Percentiles rank a stretch among this genome's conserved stretches.
Evolutionary conservation across 441 rosid genomes (phyloP).

Genomic region (Croton setiger): DNA sequence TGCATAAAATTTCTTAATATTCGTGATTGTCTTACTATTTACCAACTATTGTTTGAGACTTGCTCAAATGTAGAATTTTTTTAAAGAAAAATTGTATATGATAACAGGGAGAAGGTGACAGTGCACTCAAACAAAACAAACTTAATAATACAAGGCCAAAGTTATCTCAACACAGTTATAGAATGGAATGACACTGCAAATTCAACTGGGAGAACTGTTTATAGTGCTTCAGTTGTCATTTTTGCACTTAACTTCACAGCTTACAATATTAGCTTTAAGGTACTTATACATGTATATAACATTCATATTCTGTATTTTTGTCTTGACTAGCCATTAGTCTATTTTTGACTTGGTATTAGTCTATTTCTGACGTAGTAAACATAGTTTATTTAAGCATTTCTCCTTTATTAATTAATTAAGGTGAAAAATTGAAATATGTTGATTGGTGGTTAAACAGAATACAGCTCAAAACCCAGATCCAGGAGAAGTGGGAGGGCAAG

Average conservation of each 20-base stretch:
- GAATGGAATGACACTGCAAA: slow-evolving; percentile 78
- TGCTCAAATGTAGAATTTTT: too few species aligned
- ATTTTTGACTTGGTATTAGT: too few species aligned
- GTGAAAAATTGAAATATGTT: too few species aligned
- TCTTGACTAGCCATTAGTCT: too few species aligned
- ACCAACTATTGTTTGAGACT: too few species aligned
- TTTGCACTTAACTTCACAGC: slow-evolving; percentile 67
- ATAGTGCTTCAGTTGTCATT: slow-evolving; percentile 57
- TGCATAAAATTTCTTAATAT: too few species aligned
- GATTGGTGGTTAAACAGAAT: slow-evolving; percentile 35
- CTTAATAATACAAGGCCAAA: slow-evolving; percentile 70
- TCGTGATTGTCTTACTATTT: too few species aligned
- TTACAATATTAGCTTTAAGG: slow-evolving; percentile 78
- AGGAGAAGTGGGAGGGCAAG: slow-evolving; percentile 75
- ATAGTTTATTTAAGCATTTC: too few species aligned
- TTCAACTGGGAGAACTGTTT: slow-evolving; percentile 58
- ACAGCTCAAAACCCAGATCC: slow-evolving; percentile 62
- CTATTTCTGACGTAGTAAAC: too few species aligned
- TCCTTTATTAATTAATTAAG: too few species aligned
- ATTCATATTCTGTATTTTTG: too few species aligned
- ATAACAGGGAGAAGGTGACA: slow-evolving; percentile 63
- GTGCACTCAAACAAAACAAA: slow-evolving; percentile 60
- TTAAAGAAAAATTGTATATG: background rate
- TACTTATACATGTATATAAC: slow-evolving; percentile 8
- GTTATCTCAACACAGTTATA: slow-evolving; percentile 53